Evolutionary conservation across 1,284 basidiomycete species (phyloP).

Genomic region (Ceratorhiza oryzae-sativae): DNA sequence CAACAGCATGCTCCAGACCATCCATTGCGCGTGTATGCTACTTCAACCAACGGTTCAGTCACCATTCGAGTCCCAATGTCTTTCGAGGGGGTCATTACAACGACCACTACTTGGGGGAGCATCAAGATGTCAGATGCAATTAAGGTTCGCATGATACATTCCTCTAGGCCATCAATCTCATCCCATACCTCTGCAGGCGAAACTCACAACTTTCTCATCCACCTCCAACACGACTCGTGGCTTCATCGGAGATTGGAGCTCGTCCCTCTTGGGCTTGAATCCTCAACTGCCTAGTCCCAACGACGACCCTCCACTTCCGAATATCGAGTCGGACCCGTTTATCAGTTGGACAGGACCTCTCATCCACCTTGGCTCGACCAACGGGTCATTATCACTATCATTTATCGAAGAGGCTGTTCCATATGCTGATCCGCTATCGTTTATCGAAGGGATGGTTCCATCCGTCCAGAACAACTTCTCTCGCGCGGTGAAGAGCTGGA

Average conservation of each 20-base stretch:
- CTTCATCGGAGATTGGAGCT: slow-evolving; percentile 32
- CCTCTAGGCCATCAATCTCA: not conserved
- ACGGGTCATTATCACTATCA: not conserved
- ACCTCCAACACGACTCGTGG: slow-evolving; percentile 17
- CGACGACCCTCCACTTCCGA: slow-evolving; percentile 6
- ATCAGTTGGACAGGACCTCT: slow-evolving; percentile 19
- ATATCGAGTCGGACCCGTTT: slow-evolving; percentile 4
- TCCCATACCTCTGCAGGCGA: not conserved
- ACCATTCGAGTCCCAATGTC: not conserved
- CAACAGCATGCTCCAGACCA: slow-evolving; percentile 8
- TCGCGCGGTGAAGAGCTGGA: not conserved
- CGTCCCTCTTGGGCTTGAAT: not conserved
- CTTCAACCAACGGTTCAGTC: slow-evolving; percentile 1
- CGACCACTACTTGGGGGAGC: slow-evolving; percentile 8
- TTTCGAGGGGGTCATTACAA: slow-evolving; percentile 19
- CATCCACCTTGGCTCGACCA: not conserved
- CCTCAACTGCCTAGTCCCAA: not conserved
- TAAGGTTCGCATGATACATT: slow-evolving; percentile 4
- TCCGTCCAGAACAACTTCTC: not conserved
- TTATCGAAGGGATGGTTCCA: not conserved
- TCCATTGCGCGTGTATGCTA: slow-evolving; percentile 5
- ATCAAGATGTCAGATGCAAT: slow-evolving; percentile 12
- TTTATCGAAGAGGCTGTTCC: slow-evolving; percentile 5
- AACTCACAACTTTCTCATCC: slow-evolving; percentile 22
- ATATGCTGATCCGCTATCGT: too few relatives aligned